Evolutionary conservation across 1,139 yeast genomes (phyloP), one percentile per base, ranked within the genome.

Genomic region (Yamadazyma songkhlaensis): DNA sequence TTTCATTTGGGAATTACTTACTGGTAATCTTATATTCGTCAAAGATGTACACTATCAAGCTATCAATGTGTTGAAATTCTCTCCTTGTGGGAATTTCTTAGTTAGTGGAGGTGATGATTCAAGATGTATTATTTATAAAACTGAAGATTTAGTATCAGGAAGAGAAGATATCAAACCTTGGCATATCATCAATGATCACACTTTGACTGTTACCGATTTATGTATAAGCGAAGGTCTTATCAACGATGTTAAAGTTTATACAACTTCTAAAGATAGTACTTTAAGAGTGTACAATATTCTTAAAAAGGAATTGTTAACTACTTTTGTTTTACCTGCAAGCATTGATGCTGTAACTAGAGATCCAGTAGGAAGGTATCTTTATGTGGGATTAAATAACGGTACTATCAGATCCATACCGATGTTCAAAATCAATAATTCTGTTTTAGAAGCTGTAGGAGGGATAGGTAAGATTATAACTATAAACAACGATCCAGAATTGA

Each of bases 41-140:
- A 79, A 79, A 51, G 92, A 87, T 36, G 84, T 88, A 1, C 98
- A 92, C 62, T 92, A 88, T 59, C 97, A 90, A 59, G 72, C 74
- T 6, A 72, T 89, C 10, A 74, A 83, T 0, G 70, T 69, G 25
- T 57, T 90, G 21, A 69, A 67, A 43, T 78, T 85, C 48, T 67
- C 86, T 2, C 47, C 61, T 12, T 84, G 89, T 53, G 92, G 92
- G 5, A 74, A 79, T 7, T 82, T 76, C 44, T 54, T 92, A 32
- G 71, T 85, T 11, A 75, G 92, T 3, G 87, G 84, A n/a, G 88
- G 95, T 45, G 73, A 72, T 32, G 98, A 92, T 64, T 79, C 95
- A 1, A 70, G 97, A 45, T 75, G 85, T 23, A 69, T 84, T 28
- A 77, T 86, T 8, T 90, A 96, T 94, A 76, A 77, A 45, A 63